Evolutionary conservation across 805 yeast genomes (phyloP), one percentile per base, ranked within the genome.

Genomic region (Brettanomyces naardenensis): DNA sequence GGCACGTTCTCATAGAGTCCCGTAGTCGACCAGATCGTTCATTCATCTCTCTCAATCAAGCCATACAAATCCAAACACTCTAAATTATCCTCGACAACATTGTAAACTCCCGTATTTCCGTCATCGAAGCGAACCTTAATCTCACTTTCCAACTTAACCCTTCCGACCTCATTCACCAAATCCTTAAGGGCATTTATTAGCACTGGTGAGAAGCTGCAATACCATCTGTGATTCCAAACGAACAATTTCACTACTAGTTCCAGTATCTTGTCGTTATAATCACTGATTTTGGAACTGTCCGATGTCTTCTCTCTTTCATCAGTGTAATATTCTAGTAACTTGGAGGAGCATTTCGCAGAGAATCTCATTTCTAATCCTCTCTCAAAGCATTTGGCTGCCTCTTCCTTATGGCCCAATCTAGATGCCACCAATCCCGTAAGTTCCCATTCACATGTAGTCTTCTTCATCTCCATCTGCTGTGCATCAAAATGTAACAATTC

Each of bases 161-260:
- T 59, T 0, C 97, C 96, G 49, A 84, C 87, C 51, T 80, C 80
- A 29, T 75, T 75, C 19, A 86, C 78, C 39, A 87, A 65, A 38
- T 69, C 72, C 17, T 73, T 63, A 42, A 88, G 61, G 0, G 77
- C 63, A n/a, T 62, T 55, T n/a, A 78, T 54, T 34, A 87, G 64
- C 34, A 66, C 65, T 17, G 94, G 84, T 6, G 94, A 79, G 54
- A 88, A 90, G 47, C 90, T 96, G 45, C 80, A 74, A 62, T 90
- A 94, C 98, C 98, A 92, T 54, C 98, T 75, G 59, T 89, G 97
- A 54, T 87, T 83, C 97, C 97, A 94, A n/a, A 92, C 95, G n/a
- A 81, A 64, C 37, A 92, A 64, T 51, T 82, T 83, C 26, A 89
- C 85, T 40, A 78, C 61, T 18, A 80, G 64, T 40, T 81, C 87